Evolutionary conservation across 2,329 filamentous ascomycete species (phyloP), one percentile per base, ranked within the genome.

Genomic region (Colletotrichum sp.): DNA sequence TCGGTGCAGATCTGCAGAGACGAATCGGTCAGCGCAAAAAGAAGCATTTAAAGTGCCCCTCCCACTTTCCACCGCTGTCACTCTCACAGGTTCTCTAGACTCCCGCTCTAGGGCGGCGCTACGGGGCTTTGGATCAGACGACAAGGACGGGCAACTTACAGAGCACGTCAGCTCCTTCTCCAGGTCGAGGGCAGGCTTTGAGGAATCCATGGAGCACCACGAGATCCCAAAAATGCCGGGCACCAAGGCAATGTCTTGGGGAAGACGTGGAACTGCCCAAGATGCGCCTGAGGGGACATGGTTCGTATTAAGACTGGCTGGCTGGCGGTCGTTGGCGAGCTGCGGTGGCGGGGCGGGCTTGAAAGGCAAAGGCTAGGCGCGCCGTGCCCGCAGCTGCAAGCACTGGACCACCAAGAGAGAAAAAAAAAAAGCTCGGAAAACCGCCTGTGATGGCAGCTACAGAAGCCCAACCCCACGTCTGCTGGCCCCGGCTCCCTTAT

Each of bases 111-210:
- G 73, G 74, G 66, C 36, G 58, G 32, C 61, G 57, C 58, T 67
- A 73, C 72, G 36, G 24, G 57, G 76, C 64, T 76, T 63, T 65
- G 72, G 78, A 72, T 67, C 73, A 74, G 72, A 73, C 57, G 61
- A 76, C 69, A 74, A 68, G 73, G 65, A 69, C 61, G 57, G 67
- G 36, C 26, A 52, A 92, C 94, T 87, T 90, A 98, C 96, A 83
- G 96, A 98, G 88, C 96, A 99, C 70, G 94, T 96, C 86, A 99
- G 88, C 90, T 99, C 97, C 85, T 94, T 96, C 87, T 98, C 97
- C 80, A 98, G 89, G 85, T 98, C 95, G 81, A 92, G 84, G 75
- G 86, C 88, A 77, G 87, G 84, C 80, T 86, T 88, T 81, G 87
- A 85, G 78, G 87, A 83, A 80, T 88, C 88, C 89, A 91, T 91